A percentile compares a stretch with the other conserved stretches of the same genome.
These are phyloP conservation scores for Arabis alpina DNA, from an alignment of 345 rosid species.

Conservation along the genomic window DNA sequence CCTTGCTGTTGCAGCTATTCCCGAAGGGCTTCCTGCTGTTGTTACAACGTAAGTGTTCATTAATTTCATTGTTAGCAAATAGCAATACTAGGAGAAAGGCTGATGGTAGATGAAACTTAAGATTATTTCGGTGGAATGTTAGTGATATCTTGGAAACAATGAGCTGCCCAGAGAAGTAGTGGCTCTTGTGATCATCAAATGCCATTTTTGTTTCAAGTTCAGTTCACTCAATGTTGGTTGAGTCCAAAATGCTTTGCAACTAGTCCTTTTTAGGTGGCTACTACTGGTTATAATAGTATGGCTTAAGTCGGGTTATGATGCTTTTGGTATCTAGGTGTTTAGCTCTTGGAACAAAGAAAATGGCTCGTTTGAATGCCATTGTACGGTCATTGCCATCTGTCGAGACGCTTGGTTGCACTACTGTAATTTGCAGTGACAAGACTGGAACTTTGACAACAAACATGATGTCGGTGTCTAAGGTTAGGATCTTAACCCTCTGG, in stretches of 20 bases:
- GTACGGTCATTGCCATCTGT: constrained; percentile 98
- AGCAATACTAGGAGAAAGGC: constrained; percentile 19
- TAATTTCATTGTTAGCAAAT: constrained; percentile 25
- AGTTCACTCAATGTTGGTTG: constrained; percentile 17
- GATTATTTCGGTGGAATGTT: constrained; percentile 9
- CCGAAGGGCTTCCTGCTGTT: constrained; percentile 99
- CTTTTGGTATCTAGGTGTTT: constrained; percentile 70
- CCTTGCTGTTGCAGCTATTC: constrained; percentile 99
- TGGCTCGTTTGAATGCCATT: constrained; percentile 99
- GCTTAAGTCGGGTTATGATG: constrained; percentile 13
- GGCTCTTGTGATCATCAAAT: constrained; percentile 24
- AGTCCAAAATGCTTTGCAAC: constrained; percentile 22
- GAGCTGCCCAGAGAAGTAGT: constrained; percentile 14
- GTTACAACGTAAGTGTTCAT: constrained; percentile 87
- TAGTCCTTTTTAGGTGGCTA: constrained; percentile 27
- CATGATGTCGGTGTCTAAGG: constrained; percentile 99
- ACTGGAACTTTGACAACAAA: constrained; percentile 98
- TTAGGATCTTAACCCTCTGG: constrained; percentile 42
- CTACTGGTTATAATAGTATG: constrained; percentile 25
- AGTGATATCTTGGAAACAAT: constrained; percentile 25
- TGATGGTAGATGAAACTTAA: constrained; percentile 20
- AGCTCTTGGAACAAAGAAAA: constrained; percentile 99
- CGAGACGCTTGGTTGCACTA: constrained; percentile 97
- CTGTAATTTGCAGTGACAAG: constrained; percentile 98
- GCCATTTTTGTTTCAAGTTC: constrained; percentile 22